Conservation (phyloP, 306 rosid genomes). For the Oxytropis ochrocephala region DNA sequence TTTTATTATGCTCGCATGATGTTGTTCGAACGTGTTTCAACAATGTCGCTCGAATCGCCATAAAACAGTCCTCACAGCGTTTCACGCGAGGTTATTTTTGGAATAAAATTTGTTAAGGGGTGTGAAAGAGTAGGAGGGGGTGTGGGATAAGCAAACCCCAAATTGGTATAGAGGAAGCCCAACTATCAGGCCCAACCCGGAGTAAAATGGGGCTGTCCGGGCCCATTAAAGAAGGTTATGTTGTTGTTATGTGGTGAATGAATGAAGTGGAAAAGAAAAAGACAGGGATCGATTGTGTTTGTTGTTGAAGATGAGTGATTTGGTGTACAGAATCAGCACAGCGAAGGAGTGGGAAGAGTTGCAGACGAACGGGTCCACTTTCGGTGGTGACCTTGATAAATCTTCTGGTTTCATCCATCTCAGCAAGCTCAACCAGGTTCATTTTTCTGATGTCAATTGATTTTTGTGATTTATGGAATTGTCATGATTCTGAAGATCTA, state of each 20-base stretch:
- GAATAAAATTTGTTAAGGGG: too few species aligned
- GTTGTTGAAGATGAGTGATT: conserved; percentile 31
- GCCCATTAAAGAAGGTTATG: not conserved
- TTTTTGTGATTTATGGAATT: not conserved
- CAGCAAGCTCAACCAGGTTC: conserved; percentile 71
- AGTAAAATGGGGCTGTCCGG: not conserved
- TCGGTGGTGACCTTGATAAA: conserved; percentile 65
- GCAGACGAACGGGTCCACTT: conserved; percentile 41
- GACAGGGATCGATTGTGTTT: not conserved
- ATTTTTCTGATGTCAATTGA: not conserved
- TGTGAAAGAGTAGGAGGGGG: too few species aligned
- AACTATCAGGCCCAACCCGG: not conserved
- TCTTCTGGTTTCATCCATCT: conserved; percentile 75
- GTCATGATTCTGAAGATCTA: not conserved
- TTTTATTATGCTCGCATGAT: too few species aligned
- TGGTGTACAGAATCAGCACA: conserved; percentile 64
- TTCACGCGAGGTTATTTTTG: too few species aligned
- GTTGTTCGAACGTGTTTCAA: too few species aligned
- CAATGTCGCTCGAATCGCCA: too few species aligned
- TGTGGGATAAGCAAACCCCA: too few species aligned
- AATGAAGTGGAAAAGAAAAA: not conserved
- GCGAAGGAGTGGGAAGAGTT: conserved; percentile 66
- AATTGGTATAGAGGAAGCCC: not conserved
- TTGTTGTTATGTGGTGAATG: not conserved
- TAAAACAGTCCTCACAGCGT: too few species aligned